Percentiles rank a stretch among this genome's conserved stretches.
Conservation (phyloP, 345 rosid genomes). For the Gossypium raimondii region DNA sequence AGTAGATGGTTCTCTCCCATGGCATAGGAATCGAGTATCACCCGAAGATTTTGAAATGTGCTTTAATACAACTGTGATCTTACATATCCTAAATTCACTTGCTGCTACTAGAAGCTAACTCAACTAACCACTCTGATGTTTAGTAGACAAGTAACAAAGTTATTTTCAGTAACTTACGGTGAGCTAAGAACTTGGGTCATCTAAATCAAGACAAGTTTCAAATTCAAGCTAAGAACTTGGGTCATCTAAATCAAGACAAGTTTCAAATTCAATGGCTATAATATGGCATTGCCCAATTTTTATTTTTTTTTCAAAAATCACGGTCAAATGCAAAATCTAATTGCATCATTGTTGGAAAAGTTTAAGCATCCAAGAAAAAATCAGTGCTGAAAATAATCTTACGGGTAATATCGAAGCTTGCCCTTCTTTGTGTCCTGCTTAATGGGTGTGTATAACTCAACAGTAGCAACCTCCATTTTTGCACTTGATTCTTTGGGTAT, state of each 20-base stretch:
- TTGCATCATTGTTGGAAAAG: background rate
- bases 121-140: background rate
- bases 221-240: background rate
- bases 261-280: background rate
- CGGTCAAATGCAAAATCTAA: background rate
- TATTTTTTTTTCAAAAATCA: too few species aligned
- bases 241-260: background rate
- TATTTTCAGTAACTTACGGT: background rate
- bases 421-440: slow-evolving; percentile 59
- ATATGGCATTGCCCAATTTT: background rate
- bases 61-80: background rate
- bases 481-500: slow-evolving; percentile 93
- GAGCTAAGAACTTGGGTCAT: background rate
- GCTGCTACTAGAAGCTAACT: background rate
- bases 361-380: background rate
- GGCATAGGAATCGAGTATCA: background rate
- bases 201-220: background rate
- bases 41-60: background rate
- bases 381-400: slow-evolving; percentile 20
- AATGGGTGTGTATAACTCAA: slow-evolving; percentile 78
- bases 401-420: slow-evolving; percentile 69
- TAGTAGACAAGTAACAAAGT: background rate
- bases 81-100: background rate
- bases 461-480: slow-evolving; percentile 98
- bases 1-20: background rate